A percentile compares a stretch with the other conserved stretches of the same genome.
Conservation (phyloP, 2,329 filamentous ascomycete species). For the Laburnicola sp. region DNA sequence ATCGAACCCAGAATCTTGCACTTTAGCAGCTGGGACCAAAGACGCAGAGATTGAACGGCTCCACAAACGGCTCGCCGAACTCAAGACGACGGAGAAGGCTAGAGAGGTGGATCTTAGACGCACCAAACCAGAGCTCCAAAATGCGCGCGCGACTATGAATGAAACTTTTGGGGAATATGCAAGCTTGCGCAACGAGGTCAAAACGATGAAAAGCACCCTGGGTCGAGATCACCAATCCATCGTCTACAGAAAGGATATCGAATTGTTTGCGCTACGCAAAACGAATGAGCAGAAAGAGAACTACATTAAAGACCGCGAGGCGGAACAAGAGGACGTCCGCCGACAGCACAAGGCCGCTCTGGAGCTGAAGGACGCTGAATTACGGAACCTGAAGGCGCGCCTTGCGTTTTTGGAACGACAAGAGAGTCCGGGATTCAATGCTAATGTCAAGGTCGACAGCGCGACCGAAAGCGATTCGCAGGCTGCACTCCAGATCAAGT, state of each 20-base stretch:
- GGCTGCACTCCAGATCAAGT: slow-evolving; percentile 33
- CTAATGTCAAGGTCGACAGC: slow-evolving; percentile 17
- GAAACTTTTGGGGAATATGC: slow-evolving; percentile 36
- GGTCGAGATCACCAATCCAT: slow-evolving; percentile 38
- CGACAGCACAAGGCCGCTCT: slow-evolving; percentile 32
- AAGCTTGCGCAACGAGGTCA: slow-evolving; percentile 35
- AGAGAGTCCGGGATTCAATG: slow-evolving; percentile 12
- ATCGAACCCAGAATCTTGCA: slow-evolving; percentile 6
- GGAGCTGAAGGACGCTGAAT: slow-evolving; percentile 37
- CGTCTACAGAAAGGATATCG: slow-evolving; percentile 43
- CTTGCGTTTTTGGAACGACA: slow-evolving; percentile 30
- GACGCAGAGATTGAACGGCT: slow-evolving; percentile 37
- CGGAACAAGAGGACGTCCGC: slow-evolving; percentile 28
- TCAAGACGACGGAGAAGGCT: slow-evolving; percentile 31
- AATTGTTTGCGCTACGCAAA: slow-evolving; percentile 42
- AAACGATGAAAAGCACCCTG: slow-evolving; percentile 34
- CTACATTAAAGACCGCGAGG: slow-evolving; percentile 35
- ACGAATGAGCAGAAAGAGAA: slow-evolving; percentile 42
- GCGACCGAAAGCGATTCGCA: slow-evolving; percentile 27
- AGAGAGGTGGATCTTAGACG: slow-evolving; percentile 32
- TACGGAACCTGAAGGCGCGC: slow-evolving; percentile 35
- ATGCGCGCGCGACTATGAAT: slow-evolving; percentile 33
- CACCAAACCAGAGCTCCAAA: slow-evolving; percentile 31
- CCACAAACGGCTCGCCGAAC: slow-evolving; percentile 28
- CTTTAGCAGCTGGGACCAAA: slow-evolving; percentile 19